phyloP scores from a whole-genome alignment of 495 filamentous ascomycete species.

The Pyronema domesticum region DNA sequence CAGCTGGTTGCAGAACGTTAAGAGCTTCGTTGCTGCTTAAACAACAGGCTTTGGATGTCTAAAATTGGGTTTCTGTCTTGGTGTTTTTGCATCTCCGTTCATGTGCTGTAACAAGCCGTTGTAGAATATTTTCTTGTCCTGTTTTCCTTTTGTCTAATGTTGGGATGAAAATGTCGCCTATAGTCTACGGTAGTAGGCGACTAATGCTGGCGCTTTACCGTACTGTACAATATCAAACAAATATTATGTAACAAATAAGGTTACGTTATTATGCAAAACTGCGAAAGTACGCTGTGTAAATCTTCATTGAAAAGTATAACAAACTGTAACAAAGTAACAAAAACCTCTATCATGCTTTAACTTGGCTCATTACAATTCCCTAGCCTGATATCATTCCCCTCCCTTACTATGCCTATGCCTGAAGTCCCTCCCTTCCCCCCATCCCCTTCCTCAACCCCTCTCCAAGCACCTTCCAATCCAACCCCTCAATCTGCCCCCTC shows the following conservation, averaged over 20 bases:
- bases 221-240: no score
- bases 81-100: neutral
- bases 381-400: no score
- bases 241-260: no score
- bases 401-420: no score
- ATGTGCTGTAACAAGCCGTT: slow-evolving; percentile 2
- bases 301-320: no score
- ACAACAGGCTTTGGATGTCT: neutral
- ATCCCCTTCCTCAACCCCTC: slow-evolving; percentile 17
- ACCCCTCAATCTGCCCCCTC: slow-evolving; percentile 13
- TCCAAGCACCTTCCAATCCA: slow-evolving; percentile 19
- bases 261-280: no score
- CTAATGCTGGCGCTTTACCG: no score
- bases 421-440: slow-evolving; percentile 1
- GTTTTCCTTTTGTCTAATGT: neutral
- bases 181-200: neutral
- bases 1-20: slow-evolving; percentile 71
- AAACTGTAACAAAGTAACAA: no score
- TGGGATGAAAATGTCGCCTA: neutral
- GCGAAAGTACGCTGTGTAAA: no score
- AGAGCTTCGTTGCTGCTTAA: slow-evolving; percentile 56
- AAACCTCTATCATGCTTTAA: no score
- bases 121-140: slow-evolving; percentile 4
- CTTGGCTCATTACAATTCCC: no score
- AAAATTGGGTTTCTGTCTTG: neutral